Evolutionary conservation across 768 basidiomycete species (phyloP).

Genomic region (Lentinus tigrinus): DNA sequence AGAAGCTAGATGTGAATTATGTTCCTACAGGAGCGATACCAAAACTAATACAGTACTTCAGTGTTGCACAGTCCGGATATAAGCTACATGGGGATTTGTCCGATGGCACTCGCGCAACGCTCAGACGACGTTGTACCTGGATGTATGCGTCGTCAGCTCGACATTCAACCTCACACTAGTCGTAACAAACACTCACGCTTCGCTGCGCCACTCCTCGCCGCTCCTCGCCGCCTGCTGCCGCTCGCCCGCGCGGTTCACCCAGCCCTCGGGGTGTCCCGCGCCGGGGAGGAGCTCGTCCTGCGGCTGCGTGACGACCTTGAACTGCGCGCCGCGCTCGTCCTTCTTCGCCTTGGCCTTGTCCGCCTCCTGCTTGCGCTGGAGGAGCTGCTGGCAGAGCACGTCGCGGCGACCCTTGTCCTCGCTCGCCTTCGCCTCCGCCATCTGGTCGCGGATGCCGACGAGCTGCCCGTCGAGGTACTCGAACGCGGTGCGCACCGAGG

Average conservation of each 20-base stretch:
- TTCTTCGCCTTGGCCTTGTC: conserved; percentile 39
- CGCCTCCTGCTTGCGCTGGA: conserved; percentile 54
- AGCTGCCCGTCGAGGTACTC: conserved; percentile 92
- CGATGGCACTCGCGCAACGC: no score
- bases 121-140: no score
- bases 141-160: neutral
- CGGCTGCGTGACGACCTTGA: conserved; percentile 79
- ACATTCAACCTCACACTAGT: neutral
- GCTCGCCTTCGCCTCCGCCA: conserved; percentile 57
- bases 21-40: no score
- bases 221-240: conserved; percentile 39
- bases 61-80: no score
- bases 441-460: conserved; percentile 72
- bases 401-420: conserved; percentile 36
- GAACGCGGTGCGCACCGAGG: conserved; percentile 73
- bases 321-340: conserved; percentile 54
- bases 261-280: conserved; percentile 66
- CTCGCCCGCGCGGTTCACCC: conserved; percentile 60
- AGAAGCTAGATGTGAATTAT: no score
- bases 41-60: no score
- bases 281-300: conserved; percentile 60
- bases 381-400: conserved; percentile 38
- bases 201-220: conserved; percentile 53
- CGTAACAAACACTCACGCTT: conserved; percentile 34
- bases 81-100: no score